Percentiles rank a stretch among this genome's conserved stretches.
phyloP scores from a whole-genome alignment of 352 stramenopile genomes.

The Phytopythium delawarense region DNA sequence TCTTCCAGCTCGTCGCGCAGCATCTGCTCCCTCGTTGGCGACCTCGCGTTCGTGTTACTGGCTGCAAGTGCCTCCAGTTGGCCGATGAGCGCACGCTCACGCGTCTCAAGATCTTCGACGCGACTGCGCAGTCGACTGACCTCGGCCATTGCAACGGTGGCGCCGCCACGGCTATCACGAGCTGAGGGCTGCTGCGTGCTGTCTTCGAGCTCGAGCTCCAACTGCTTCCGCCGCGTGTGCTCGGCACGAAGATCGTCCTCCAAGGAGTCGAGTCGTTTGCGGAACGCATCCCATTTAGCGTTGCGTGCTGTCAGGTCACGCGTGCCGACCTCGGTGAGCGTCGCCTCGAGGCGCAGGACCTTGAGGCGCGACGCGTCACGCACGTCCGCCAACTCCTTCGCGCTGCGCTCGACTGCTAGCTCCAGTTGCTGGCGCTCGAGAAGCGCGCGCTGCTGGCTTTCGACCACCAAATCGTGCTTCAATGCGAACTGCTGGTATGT shows the following conservation, averaged over 20 bases:
- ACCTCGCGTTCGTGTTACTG: constrained; percentile 22
- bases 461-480: constrained; percentile 55
- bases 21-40: constrained; percentile 6
- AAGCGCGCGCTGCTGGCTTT: constrained; percentile 45
- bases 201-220: constrained; percentile 65
- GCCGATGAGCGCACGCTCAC: constrained; percentile 55
- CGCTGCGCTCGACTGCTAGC: constrained; percentile 40
- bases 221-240: constrained; percentile 42
- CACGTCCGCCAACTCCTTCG: constrained; percentile 24
- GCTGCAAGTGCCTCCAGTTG: constrained; percentile 37
- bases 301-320: constrained; percentile 58
- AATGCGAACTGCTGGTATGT: constrained; percentile 79
- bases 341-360: constrained; percentile 39
- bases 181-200: constrained; percentile 15
- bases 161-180: constrained; percentile 13
- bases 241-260: constrained; percentile 59
- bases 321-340: constrained; percentile 46
- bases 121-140: constrained; percentile 41
- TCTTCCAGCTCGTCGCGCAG: constrained; percentile 26
- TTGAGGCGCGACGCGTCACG: constrained; percentile 33
- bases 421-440: constrained; percentile 64
- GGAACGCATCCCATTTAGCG: constrained; percentile 66
- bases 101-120: constrained; percentile 63
- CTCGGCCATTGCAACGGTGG: constrained; percentile 22
- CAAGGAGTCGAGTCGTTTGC: constrained; percentile 57